Evolutionary conservation across 192 early-diverging fungal species (phyloP), one percentile per base, ranked within the genome.

Genomic region (Mortierella antarctica): DNA sequence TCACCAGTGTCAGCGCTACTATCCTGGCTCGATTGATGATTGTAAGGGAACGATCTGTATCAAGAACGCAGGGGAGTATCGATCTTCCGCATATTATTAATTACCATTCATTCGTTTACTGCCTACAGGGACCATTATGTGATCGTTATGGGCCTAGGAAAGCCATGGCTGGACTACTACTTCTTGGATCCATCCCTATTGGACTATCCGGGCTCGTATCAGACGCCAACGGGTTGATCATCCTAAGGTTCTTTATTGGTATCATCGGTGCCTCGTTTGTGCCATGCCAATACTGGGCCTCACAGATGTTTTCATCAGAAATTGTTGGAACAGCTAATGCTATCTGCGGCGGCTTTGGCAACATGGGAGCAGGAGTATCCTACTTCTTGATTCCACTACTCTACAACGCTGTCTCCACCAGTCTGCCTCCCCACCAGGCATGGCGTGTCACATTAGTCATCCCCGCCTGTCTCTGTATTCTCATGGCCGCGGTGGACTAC

Each of bases 271-370:
- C 89, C 8, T 61, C 89, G 8, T 92, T 92, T 84, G 91, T 92
- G 3, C 91, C 91, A 23, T 92, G 91, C 65, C 91, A 92, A 85
- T 88, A 90, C 71, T 92, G 91, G 90, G 86, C 91, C 17, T 91
- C 87, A 2, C 70, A 84, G 49, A 85, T 91, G 82, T 92, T 92
- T 76, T 58, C 75, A 48, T 31, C 65, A 15, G 62, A 84, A 20
- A 76, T 90, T 50, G 90, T 93, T 39, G 91, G 91, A 21, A 84
- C 86, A 53, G 91, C 91, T 20, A 92, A 92, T 70, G 91, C 92
- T 31, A 50, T 92, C 44, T 87, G 83, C 11, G 91, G 90, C 55
- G 91, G 91, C 7, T 92, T 91, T 84, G 91, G 91, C 48, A 92
- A 92, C 73, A 86, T 89, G 79, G 91, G 91, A 20, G 91, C 74